Conservation (phyloP, 192 early-diverging fungal genomes). For the Physocladia obscura region DNA sequence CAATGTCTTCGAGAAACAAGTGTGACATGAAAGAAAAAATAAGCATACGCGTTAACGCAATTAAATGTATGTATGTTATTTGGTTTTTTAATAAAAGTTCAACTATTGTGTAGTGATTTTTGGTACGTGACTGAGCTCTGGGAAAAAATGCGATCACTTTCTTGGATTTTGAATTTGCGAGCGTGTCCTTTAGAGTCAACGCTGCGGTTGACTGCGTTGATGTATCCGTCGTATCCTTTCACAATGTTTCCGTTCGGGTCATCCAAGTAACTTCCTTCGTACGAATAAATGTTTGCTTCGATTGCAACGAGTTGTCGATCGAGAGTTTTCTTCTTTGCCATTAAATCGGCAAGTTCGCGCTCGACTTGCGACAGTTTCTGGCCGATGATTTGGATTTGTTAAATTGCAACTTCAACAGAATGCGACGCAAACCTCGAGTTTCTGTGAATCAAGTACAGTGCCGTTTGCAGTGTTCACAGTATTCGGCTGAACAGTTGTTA, state of each 20-base stretch:
- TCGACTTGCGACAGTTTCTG: not conserved
- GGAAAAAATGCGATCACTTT: slow-evolving; percentile 16
- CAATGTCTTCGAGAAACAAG: too few species aligned
- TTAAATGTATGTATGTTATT: too few species aligned
- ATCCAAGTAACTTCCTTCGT: slow-evolving; percentile 32
- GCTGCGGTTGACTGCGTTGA: not conserved
- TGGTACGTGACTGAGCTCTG: slow-evolving; percentile 8
- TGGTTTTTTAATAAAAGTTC: too few species aligned
- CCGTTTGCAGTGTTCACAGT: too few species aligned
- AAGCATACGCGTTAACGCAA: too few species aligned
- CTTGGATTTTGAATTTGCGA: slow-evolving; percentile 9
- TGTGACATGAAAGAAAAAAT: too few species aligned
- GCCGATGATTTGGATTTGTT: not conserved
- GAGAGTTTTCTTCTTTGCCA: slow-evolving; percentile 28
- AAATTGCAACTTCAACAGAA: not conserved
- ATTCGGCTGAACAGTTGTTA: not conserved
- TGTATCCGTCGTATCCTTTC: slow-evolving; percentile 24
- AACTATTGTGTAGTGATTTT: too few species aligned
- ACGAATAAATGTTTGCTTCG: slow-evolving; percentile 29
- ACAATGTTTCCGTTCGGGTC: slow-evolving; percentile 27
- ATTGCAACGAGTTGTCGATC: slow-evolving; percentile 24
- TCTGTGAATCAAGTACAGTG: slow-evolving; percentile 12
- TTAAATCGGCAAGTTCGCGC: slow-evolving; percentile 7
- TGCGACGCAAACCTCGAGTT: slow-evolving; percentile 4
- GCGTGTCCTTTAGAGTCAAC: not conserved